A percentile compares a stretch with the other conserved stretches of the same genome.
These are phyloP conservation scores for Solidago caesia DNA, from an alignment of 129 eudicot genomes.

Conservation along the genomic window DNA sequence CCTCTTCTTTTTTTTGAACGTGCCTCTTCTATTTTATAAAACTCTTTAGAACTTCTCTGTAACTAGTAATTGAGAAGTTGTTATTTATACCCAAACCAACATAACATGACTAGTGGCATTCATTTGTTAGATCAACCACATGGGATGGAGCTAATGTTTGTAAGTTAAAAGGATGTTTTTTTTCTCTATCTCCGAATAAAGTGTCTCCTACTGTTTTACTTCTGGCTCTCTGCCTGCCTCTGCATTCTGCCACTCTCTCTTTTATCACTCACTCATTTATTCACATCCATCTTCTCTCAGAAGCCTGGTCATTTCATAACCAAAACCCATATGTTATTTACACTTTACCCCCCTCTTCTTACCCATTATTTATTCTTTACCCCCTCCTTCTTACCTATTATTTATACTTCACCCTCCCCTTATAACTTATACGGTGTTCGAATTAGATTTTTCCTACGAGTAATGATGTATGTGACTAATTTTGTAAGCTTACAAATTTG, in stretches of 20 bases:
- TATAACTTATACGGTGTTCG: too few relatives aligned
- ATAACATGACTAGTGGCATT: not conserved
- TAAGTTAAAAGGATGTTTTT: conserved; percentile 29
- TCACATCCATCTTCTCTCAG: conserved; percentile 37
- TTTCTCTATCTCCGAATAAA: conserved; percentile 22
- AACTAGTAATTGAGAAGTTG: too few relatives aligned
- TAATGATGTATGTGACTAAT: too few relatives aligned
- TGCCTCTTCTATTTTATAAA: too few relatives aligned
- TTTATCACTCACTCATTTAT: conserved; percentile 36
- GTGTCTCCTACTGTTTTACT: conserved; percentile 28
- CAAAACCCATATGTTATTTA: conserved; percentile 10
- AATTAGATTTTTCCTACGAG: too few relatives aligned
- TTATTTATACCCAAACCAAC: too few relatives aligned
- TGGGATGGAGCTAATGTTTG: conserved; percentile 22
- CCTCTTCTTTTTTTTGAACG: too few relatives aligned
- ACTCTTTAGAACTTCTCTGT: too few relatives aligned
- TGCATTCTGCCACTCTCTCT: conserved; percentile 17
- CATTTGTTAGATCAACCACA: conserved; percentile 5
- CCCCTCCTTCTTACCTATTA: not conserved
- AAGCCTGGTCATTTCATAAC: conserved; percentile 35
- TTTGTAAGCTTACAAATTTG: too few relatives aligned
- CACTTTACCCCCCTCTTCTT: not conserved
- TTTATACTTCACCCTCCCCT: not conserved
- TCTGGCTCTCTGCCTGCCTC: conserved; percentile 17
- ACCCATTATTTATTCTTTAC: not conserved